A percentile compares a stretch with the other conserved stretches of the same genome.
Conservation (phyloP, 352 stramenopile species). For the Globisporangium sylvaticum region DNA sequence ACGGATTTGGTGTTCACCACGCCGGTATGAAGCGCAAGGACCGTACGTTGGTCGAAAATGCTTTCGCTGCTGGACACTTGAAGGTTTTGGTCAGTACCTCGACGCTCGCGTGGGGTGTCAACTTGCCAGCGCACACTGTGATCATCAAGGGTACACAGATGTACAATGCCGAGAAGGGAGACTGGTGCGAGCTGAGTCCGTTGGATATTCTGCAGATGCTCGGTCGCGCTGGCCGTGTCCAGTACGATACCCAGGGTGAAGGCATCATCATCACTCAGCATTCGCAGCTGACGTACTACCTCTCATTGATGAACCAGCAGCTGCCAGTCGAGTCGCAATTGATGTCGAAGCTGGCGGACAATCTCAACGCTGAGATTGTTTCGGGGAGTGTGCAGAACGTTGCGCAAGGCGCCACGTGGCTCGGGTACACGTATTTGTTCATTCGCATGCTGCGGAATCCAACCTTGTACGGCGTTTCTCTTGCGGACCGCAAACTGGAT, state of each 20-base stretch:
- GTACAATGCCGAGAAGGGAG: conserved; percentile 97
- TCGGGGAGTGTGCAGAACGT: conserved; percentile 94
- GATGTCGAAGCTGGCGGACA: conserved; percentile 94
- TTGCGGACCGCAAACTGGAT: conserved; percentile 88
- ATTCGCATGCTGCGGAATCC: conserved; percentile 99
- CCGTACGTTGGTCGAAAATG: conserved; percentile 97
- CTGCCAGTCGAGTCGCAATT: conserved; percentile 99
- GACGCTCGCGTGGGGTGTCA: conserved; percentile 99
- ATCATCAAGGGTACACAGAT: conserved; percentile 99
- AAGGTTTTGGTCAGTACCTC: conserved; percentile 97
- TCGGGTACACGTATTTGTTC: conserved; percentile 99
- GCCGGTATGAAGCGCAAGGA: conserved; percentile 97
- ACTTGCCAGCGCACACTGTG: conserved; percentile 98
- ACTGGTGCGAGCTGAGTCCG: conserved; percentile 97
- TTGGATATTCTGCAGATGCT: conserved; percentile 99
- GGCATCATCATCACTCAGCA: conserved; percentile 99
- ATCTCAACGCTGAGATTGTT: conserved; percentile 99
- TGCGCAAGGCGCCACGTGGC: conserved; percentile 95
- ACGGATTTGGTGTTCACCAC: conserved; percentile 99
- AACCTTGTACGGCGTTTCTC: conserved; percentile 93
- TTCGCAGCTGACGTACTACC: conserved; percentile 98
- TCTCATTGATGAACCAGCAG: conserved; percentile 99
- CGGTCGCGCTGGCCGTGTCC: conserved; percentile 95
- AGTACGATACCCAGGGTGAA: conserved; percentile 98
- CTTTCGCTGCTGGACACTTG: conserved; percentile 97